These are phyloP conservation scores for Clavispora santaluciae DNA, from an alignment of 805 yeast genomes.

Conservation along the genomic window DNA sequence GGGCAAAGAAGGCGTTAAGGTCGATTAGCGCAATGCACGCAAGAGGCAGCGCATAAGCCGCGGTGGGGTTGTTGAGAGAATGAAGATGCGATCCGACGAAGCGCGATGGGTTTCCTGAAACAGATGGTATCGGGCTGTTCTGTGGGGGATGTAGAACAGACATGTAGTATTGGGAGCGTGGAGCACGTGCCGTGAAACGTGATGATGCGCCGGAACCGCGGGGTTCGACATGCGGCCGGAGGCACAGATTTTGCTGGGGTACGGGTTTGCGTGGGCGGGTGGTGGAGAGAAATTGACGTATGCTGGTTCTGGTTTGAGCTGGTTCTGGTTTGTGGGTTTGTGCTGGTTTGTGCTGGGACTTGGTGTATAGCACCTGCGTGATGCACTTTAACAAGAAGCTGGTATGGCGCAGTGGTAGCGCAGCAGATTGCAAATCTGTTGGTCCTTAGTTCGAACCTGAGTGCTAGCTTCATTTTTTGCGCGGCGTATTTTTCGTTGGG, in stretches of 20 bases:
- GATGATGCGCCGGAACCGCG: not conserved
- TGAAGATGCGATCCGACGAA: not conserved
- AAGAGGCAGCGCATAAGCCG: slow-evolving; percentile 60
- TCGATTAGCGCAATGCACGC: slow-evolving; percentile 83
- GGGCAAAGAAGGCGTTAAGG: slow-evolving; percentile 94
- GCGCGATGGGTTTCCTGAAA: not conserved
- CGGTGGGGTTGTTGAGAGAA: slow-evolving; percentile 37
- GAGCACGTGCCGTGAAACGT: not conserved
- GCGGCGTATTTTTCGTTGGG: too few species aligned
- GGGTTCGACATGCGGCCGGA: too few species aligned
- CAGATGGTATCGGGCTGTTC: not conserved
- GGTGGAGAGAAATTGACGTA: too few species aligned
- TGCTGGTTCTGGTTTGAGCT: too few species aligned
- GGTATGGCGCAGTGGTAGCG: slow-evolving; percentile 97
- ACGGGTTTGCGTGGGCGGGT: too few species aligned
- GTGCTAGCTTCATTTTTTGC: slow-evolving; percentile 62
- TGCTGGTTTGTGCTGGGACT: too few species aligned
- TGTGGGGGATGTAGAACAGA: not conserved
- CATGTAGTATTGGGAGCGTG: not conserved
- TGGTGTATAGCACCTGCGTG: too few species aligned
- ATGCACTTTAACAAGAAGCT: slow-evolving; percentile 37
- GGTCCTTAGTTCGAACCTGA: slow-evolving; percentile 98
- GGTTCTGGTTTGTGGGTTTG: too few species aligned
- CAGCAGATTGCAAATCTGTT: slow-evolving; percentile 98
- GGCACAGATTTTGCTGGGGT: too few species aligned